Conservation (phyloP, 1,139 yeast species). For the Hanseniaspora sp. region DNA sequence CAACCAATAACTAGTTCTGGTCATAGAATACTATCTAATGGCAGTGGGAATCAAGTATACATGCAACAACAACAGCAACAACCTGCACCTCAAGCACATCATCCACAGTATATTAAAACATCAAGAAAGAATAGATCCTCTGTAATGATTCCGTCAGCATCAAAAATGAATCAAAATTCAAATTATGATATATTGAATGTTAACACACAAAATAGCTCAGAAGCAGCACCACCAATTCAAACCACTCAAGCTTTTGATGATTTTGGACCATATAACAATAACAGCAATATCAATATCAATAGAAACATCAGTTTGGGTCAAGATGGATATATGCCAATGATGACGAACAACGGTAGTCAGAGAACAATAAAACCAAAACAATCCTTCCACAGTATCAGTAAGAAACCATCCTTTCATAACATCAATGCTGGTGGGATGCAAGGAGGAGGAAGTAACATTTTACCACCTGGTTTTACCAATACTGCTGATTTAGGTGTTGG, state of each 20-base stretch:
- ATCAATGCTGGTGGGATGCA: not conserved
- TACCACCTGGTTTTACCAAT: not conserved
- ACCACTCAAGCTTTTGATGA: not conserved
- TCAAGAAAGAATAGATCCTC: constrained; percentile 30
- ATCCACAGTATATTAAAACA: constrained; percentile 26
- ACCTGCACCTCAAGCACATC: constrained; percentile 15
- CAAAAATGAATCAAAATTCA: constrained; percentile 21
- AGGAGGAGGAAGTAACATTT: not conserved
- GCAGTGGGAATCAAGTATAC: not conserved
- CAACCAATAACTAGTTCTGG: not conserved
- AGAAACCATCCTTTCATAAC: not conserved
- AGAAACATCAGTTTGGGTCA: not conserved
- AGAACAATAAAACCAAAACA: not conserved
- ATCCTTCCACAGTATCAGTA: not conserved
- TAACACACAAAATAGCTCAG: not conserved
- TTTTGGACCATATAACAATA: not conserved
- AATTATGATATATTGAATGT: not conserved
- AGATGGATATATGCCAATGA: not conserved
- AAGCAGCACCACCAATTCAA: not conserved
- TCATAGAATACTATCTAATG: not conserved
- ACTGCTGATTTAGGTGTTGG: not conserved
- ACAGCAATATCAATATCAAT: not conserved
- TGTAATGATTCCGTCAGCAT: constrained; percentile 27
- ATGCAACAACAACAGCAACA: not conserved
- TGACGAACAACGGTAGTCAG: not conserved